phyloP scores from a whole-genome alignment of 495 filamentous ascomycete genomes.

The Aspergillus cristatus region DNA sequence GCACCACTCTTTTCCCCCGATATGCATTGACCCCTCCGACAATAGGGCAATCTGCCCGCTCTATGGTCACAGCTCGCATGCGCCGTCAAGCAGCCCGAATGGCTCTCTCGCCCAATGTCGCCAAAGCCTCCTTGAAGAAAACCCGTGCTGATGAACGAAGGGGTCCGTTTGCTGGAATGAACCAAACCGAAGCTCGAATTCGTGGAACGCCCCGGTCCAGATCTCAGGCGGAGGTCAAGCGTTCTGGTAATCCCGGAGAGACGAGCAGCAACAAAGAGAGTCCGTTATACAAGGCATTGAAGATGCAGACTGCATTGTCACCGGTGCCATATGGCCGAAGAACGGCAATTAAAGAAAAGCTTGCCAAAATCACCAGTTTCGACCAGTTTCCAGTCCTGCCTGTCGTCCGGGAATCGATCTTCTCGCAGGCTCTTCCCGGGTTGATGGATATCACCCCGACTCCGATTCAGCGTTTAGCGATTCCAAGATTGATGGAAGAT shows the following conservation, averaged over 20 bases:
- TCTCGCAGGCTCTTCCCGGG: constrained; percentile 58
- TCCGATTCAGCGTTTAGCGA: constrained; percentile 78
- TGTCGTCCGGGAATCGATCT: constrained; percentile 62
- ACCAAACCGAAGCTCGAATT: constrained; percentile 60
- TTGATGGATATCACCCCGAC: constrained; percentile 68
- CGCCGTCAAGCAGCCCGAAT: constrained; percentile 57
- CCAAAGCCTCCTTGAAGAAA: constrained; percentile 38
- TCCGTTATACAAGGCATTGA: constrained; percentile 70
- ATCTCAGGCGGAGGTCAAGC: constrained; percentile 31
- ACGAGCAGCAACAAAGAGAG: constrained; percentile 30
- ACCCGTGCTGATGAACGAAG: constrained; percentile 25
- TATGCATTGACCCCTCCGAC: constrained; percentile 2
- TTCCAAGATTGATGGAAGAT: constrained; percentile 62
- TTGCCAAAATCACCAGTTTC: constrained; percentile 65
- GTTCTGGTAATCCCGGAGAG: constrained; percentile 22
- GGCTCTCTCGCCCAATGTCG: constrained; percentile 68
- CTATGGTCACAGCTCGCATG: constrained; percentile 30
- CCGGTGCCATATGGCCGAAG: constrained; percentile 66
- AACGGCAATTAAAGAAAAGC: constrained; percentile 54
- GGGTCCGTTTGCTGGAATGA: constrained; percentile 73
- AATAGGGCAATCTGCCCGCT: constrained; percentile 28
- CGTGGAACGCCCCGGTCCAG: constrained; percentile 26
- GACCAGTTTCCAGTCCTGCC: constrained; percentile 69
- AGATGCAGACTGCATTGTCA: constrained; percentile 79
- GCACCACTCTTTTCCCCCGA: constrained; percentile 10